phyloP scores from a whole-genome alignment of 495 filamentous ascomycete species.

The Talaromyces adpressus region DNA sequence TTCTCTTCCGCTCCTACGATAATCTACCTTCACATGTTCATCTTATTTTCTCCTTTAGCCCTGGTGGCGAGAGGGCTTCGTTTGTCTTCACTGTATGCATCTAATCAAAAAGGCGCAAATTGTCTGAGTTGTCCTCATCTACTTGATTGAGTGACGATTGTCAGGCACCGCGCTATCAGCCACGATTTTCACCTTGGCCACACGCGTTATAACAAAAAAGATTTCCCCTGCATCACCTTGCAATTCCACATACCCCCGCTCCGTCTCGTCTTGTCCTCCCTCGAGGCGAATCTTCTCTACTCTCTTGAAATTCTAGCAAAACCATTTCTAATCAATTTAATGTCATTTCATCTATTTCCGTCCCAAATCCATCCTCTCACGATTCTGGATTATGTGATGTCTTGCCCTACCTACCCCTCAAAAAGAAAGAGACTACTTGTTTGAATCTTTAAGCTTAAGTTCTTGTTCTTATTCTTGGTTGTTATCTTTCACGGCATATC shows the following conservation, averaged over 20 bases:
- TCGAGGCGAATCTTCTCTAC: not conserved
- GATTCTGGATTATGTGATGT: not conserved
- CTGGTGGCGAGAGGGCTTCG: constrained; percentile 18
- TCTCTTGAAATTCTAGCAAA: not conserved
- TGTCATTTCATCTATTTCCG: not conserved
- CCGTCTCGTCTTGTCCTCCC: not conserved
- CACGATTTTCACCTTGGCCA: not conserved
- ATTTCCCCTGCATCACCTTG: not conserved
- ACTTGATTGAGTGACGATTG: not conserved
- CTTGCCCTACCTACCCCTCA: not conserved
- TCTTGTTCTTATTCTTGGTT: not conserved
- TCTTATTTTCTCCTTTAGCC: constrained; percentile 17
- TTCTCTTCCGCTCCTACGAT: constrained; percentile 8
- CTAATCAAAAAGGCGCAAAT: not conserved
- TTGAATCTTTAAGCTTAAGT: not conserved
- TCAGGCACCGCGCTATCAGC: not conserved
- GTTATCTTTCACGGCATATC: not conserved
- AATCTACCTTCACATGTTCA: constrained; percentile 17
- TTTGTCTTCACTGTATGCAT: constrained; percentile 3
- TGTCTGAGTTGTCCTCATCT: not conserved
- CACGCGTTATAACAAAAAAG: not conserved
- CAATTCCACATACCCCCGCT: not conserved
- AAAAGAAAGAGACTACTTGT: not conserved
- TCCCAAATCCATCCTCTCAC: not conserved
- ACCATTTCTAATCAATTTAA: not conserved